A percentile compares a stretch with the other conserved stretches of the same genome.
These are phyloP conservation scores for Actinomucor elegans DNA, from an alignment of 371 early-diverging fungal genomes.

Conservation along the genomic window DNA sequence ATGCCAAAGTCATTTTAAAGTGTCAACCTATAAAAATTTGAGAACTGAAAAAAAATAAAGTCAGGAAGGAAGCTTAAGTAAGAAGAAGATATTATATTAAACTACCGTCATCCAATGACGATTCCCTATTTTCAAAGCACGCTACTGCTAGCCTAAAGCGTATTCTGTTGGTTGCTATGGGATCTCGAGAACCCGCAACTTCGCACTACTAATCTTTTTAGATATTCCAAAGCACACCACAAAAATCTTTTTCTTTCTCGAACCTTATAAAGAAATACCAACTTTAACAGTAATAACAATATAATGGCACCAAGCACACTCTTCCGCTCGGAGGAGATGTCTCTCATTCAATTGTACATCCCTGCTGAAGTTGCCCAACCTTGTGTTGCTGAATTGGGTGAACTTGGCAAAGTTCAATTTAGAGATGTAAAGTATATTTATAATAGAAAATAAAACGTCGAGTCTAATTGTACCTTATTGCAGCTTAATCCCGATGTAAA, in stretches of 20 bases:
- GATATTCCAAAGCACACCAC: slow-evolving; percentile 1
- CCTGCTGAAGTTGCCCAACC: slow-evolving; percentile 76
- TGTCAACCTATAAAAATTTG: no score
- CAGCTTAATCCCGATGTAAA: slow-evolving; percentile 90
- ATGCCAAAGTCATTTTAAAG: no score
- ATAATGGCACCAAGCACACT: slow-evolving; percentile 59
- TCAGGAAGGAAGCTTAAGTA: no score
- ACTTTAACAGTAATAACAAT: not conserved
- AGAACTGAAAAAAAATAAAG: no score
- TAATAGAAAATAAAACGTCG: no score
- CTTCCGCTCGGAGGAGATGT: slow-evolving; percentile 97
- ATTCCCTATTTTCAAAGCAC: no score
- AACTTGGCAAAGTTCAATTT: slow-evolving; percentile 91
- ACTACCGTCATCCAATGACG: no score
- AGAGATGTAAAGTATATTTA: slow-evolving; percentile 71
- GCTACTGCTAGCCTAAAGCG: no score
- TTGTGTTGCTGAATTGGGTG: slow-evolving; percentile 91
- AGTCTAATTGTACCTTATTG: not conserved
- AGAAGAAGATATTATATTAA: no score
- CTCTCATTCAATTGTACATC: slow-evolving; percentile 90
- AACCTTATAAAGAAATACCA: not conserved
- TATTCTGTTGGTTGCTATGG: no score
- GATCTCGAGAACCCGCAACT: no score
- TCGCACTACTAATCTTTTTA: no score
- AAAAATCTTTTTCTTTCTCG: not conserved